These are phyloP conservation scores for Xylaria flabelliformis DNA, from an alignment of 495 filamentous ascomycete species.

Conservation along the genomic window DNA sequence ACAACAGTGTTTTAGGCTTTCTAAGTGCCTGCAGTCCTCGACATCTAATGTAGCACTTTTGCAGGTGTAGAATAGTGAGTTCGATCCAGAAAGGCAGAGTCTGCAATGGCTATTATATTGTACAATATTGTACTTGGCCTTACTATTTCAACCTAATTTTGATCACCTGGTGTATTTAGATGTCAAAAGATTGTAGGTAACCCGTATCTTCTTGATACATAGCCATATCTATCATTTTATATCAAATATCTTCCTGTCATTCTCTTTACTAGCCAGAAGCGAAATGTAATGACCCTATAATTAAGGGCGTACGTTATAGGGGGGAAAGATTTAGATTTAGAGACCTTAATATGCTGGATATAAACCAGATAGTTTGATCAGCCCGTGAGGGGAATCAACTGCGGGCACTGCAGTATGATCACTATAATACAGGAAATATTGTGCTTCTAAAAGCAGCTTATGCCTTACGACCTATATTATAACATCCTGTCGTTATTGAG, in stretches of 20 bases:
- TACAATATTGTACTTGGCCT: too few relatives aligned
- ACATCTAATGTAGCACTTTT: neutral
- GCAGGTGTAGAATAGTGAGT: neutral
- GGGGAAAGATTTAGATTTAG: neutral
- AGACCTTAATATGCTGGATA: neutral
- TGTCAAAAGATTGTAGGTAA: neutral
- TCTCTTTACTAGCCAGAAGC: neutral
- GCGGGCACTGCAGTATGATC: neutral
- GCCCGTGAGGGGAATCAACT: neutral
- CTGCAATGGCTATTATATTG: neutral
- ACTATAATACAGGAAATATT: conserved; percentile 3
- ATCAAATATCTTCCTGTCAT: neutral
- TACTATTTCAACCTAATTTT: neutral
- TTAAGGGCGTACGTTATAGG: neutral
- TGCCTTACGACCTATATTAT: neutral
- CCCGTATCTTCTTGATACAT: neutral
- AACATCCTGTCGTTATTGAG: neutral
- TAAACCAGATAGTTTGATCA: neutral
- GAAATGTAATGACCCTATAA: neutral
- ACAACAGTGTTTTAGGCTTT: neutral
- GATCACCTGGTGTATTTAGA: neutral
- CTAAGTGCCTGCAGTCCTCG: neutral
- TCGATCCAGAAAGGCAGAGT: neutral
- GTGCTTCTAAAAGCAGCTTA: neutral
- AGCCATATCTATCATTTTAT: neutral